Base-by-base conservation (phyloP, 1,284 basidiomycete genomes). In the Flammula alnicola region DNA sequence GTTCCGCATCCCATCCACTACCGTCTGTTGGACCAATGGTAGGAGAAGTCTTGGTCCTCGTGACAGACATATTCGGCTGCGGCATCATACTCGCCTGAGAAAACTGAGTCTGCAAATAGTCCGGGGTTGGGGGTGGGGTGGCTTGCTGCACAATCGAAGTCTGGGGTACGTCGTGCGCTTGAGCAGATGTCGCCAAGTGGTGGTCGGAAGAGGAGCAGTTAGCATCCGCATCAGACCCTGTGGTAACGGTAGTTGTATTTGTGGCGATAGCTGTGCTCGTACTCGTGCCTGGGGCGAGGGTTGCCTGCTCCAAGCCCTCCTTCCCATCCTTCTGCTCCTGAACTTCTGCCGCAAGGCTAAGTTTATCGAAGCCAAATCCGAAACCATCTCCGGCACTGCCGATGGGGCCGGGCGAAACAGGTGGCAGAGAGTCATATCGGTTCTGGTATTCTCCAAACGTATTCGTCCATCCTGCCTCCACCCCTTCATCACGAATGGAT, bases 301-400 rank as follows among this genome's bases (percentile, higher is more conserved):
- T 40, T 37, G 35, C 46, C 35, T 29, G 10, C 14, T 14, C 41
- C 29, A 32, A 22, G 26, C 29, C 42, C n/a, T 35, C 27, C 25
- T 25, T 8, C 23, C 10, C 44, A 25, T 10, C 20, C 35, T 37
- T 38, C 11, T 22, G 36, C 27, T 22, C 40, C 9, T 35, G 4
- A 14, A 19, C 40, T 44, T 35, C 41, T 38, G 29, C 48, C 35
- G 48, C 26, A 9, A 38, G 27, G 29, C 44, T 47, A 52, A 52
- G 37, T 36, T 50, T 49, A 44, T 57, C 52, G 51, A 50, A 50
- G 25, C 50, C 53, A 37, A 54, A 54, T 14, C 52, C 56, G 31
- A 50, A 47, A 36, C 49, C 45, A 26, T 27, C 48, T n/a, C n/a
- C n/a, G n/a, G n/a, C n/a, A n/a, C n/a, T n/a, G 42, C 44, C 42